These are phyloP conservation scores for Carex myosuroides DNA, from an alignment of 176 grass and related monocot species.

Conservation along the genomic window DNA sequence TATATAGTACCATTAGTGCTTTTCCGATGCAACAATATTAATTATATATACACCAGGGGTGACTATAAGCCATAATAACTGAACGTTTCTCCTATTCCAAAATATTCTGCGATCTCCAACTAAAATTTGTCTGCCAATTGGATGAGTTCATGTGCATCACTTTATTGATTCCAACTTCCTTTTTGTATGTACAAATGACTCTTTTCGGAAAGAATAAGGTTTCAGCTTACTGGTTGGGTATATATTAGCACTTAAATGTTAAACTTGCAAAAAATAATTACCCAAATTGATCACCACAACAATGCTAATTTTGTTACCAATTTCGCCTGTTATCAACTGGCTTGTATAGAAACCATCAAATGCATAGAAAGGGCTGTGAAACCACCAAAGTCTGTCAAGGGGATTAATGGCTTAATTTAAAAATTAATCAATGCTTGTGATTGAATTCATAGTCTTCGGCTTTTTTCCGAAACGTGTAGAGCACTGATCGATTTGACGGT, in stretches of 20 bases:
- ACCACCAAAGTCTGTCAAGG: neutral
- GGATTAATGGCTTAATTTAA: neutral
- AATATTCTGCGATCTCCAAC: neutral
- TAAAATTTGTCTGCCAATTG: neutral
- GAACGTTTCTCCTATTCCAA: neutral
- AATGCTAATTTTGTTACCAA: neutral
- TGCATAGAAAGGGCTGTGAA: neutral
- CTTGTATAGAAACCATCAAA: neutral
- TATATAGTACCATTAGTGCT: neutral
- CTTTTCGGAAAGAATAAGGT: conserved; percentile 13
- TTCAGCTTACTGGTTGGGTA: neutral
- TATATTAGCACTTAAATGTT: neutral
- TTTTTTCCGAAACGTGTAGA: neutral
- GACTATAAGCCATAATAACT: neutral
- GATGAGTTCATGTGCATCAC: neutral
- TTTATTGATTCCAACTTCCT: neutral
- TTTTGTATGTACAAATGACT: neutral
- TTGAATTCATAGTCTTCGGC: neutral
- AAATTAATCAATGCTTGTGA: neutral
- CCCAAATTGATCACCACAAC: neutral
- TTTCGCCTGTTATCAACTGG: neutral
- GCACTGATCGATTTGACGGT: neutral
- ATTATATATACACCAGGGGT: neutral
- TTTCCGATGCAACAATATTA: neutral
- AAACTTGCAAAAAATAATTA: neutral